A percentile compares a stretch with the other conserved stretches of the same genome.
Conservation (phyloP, 257 asterid genomes). For the Solanum bukasovii region DNA sequence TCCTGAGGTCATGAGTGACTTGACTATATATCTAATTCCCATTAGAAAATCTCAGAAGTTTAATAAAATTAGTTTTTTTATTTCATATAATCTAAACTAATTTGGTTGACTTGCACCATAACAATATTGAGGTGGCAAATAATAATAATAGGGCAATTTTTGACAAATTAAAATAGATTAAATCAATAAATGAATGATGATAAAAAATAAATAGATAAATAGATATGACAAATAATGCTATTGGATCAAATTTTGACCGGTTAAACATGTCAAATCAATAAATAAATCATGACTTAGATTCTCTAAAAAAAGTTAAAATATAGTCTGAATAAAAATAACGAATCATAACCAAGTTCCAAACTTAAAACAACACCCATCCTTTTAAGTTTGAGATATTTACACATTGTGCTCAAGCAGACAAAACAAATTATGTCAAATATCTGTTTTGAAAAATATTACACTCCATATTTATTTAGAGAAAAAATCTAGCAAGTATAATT, state of each 20-base stretch:
- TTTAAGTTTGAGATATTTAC: neutral
- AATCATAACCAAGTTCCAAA: neutral
- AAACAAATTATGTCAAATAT: neutral
- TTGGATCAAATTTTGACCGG: neutral
- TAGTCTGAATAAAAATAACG: neutral
- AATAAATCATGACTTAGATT: neutral
- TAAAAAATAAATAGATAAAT: neutral
- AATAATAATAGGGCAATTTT: neutral
- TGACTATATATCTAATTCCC: neutral
- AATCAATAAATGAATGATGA: neutral
- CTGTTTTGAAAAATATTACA: neutral
- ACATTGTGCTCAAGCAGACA: neutral
- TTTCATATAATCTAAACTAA: too few species aligned
- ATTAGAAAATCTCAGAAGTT: neutral
- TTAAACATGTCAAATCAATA: neutral
- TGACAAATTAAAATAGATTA: neutral
- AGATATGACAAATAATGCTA: neutral
- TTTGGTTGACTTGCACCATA: neutral
- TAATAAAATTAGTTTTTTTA: neutral
- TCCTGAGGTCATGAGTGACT: neutral
- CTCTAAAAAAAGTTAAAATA: neutral
- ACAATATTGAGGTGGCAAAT: neutral
- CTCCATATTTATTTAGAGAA: neutral
- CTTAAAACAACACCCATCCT: neutral
- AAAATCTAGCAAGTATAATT: neutral